Evolutionary conservation across 2,329 filamentous ascomycete genomes (phyloP), one percentile per base, ranked within the genome.

Genomic region (Celoporthe dispersa): DNA sequence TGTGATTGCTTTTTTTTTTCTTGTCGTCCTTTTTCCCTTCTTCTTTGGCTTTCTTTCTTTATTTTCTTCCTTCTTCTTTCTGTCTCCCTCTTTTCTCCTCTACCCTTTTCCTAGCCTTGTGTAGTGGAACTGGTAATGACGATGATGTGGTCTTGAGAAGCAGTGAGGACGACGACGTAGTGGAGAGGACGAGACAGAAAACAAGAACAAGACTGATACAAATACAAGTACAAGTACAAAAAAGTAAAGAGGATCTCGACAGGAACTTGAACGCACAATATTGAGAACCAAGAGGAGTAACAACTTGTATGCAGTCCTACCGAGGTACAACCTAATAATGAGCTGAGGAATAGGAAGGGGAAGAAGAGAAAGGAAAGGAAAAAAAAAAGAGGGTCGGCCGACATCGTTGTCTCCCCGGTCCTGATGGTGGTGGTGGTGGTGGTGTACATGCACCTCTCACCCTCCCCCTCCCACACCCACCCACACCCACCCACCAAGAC

Each of bases 321-420:
- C 33, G 59, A 39, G 59, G 59, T 25, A 25, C 19, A 9, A 37
- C 33, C 39, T 48, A n/a, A n/a, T 48, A n/a, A n/a, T n/a, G 37
- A 12, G 12, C 12, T 9, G 2, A n/a, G n/a, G n/a, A n/a, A n/a
- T n/a, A n/a, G n/a, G n/a, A n/a, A n/a, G n/a, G 12, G 12, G 3
- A 14, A 16, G 12, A 19, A 39, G 9, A 39, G 14, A 3, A 9
- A 9, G 9, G 37, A 22, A 22, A n/a, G 7, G 0, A 22, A n/a
- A 3, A 22, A 48, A 7, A 48, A 16, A 8, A 12, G 2, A 37
- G 33, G n/a, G 25, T 37, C 60, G 60, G 60, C 35, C 60, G 60
- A 63, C 60, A 28, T 44, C 11, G 37, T 63, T 63, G 60, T 63
- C 60, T 63, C 60, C 60, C 60, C 60, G 60, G 37, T 31, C 57